These are phyloP conservation scores for Trypanosoma cruzi DNA, from an alignment of 208 protist genomes.

Conservation along the genomic window DNA sequence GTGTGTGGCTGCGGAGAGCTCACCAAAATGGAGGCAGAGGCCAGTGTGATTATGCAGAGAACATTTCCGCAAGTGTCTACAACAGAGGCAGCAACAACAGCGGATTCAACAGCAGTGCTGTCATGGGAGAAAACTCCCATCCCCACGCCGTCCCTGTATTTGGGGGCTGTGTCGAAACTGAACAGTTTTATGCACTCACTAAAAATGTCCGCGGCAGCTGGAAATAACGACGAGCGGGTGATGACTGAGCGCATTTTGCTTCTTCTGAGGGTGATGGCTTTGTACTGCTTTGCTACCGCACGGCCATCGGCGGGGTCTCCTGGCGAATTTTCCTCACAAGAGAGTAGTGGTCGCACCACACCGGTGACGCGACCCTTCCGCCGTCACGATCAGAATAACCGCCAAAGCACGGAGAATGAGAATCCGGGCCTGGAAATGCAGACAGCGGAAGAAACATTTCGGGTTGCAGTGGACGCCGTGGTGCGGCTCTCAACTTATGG, in stretches of 20 bases:
- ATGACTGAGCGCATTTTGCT: constrained; percentile 10
- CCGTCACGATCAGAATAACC: constrained; percentile 18
- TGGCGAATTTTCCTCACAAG: constrained; percentile 22
- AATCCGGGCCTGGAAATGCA: constrained; percentile 4
- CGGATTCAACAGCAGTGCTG: not conserved
- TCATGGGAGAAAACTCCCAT: constrained; percentile 1
- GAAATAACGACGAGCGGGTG: not conserved
- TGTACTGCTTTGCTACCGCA: constrained; percentile 59
- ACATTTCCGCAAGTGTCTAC: not conserved
- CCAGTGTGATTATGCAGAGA: not conserved
- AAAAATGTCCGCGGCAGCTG: not conserved
- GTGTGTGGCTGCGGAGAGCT: constrained; percentile 4
- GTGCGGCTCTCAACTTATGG: constrained; percentile 30
- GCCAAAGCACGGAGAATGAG: constrained; percentile 6
- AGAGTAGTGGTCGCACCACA: constrained; percentile 12
- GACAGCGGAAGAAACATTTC: constrained; percentile 28
- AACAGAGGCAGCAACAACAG: not conserved
- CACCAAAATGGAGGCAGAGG: constrained; percentile 15
- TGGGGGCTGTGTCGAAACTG: constrained; percentile 11
- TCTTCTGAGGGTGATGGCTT: constrained; percentile 40
- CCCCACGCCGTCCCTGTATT: constrained; percentile 11
- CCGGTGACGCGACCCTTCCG: constrained; percentile 15
- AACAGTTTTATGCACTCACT: constrained; percentile 17
- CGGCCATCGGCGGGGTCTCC: constrained; percentile 22
- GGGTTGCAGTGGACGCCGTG: constrained; percentile 22